Evolutionary conservation across 106 monocot genomes (phyloP).

Genomic region (Iris macrosiphon): DNA sequence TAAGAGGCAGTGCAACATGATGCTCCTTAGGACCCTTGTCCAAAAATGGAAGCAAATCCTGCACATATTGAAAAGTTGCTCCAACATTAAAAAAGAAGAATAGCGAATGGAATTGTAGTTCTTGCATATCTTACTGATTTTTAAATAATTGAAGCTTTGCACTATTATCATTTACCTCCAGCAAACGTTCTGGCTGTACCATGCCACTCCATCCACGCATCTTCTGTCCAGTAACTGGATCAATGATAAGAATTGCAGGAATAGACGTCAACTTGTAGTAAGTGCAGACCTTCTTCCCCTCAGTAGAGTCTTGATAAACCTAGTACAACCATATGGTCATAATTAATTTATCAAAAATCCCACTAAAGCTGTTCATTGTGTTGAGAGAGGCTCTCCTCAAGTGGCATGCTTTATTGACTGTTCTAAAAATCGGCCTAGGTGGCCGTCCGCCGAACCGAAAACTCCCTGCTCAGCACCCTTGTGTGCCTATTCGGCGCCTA

Average conservation of each 20-base stretch:
- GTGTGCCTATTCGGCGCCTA: too few relatives aligned
- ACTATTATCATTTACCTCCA: slow-evolving; percentile 68
- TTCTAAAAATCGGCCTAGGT: too few relatives aligned
- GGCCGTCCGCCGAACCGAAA: too few relatives aligned
- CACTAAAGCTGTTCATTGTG: too few relatives aligned
- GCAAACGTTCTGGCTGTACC: slow-evolving; percentile 75
- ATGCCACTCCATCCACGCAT: slow-evolving; percentile 89
- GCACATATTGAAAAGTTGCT: neutral
- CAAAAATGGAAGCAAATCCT: slow-evolving; percentile 73
- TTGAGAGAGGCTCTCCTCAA: too few relatives aligned
- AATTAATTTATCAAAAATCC: too few relatives aligned
- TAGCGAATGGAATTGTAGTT: neutral
- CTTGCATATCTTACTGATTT: too few relatives aligned
- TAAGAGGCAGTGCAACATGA: slow-evolving; percentile 63
- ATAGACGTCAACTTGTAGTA: slow-evolving; percentile 68
- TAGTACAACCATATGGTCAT: too few relatives aligned
- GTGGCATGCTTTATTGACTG: too few relatives aligned
- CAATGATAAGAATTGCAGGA: slow-evolving; percentile 80
- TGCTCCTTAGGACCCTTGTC: slow-evolving; percentile 89
- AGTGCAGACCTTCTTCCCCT: slow-evolving; percentile 95
- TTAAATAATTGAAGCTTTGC: too few relatives aligned
- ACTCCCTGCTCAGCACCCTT: too few relatives aligned
- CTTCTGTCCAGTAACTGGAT: slow-evolving; percentile 96
- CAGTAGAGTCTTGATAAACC: slow-evolving; percentile 81
- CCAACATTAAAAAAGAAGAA: neutral